A percentile compares a stretch with the other conserved stretches of the same genome.
Evolutionary conservation across 768 basidiomycete genomes (phyloP).

Genomic region (Coprinellus micaceus): DNA sequence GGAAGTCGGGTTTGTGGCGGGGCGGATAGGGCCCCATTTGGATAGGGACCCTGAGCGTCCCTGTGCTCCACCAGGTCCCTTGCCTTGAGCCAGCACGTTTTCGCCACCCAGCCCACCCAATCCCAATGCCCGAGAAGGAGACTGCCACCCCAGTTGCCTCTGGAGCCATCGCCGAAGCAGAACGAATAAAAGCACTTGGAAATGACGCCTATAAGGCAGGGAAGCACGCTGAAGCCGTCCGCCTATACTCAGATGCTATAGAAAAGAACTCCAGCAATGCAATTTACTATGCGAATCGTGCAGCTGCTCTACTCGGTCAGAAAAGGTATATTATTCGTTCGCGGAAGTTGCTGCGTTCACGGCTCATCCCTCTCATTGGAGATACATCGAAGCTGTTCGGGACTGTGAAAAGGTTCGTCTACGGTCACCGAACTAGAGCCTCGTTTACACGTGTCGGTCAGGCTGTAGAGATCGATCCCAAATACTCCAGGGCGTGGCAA

Average conservation of each 20-base stretch:
- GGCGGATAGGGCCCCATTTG: too few species aligned
- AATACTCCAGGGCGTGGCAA: constrained; percentile 5
- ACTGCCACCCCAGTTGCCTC: too few species aligned
- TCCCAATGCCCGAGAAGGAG: not conserved
- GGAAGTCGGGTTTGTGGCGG: too few species aligned
- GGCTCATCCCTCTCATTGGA: too few species aligned
- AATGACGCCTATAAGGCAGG: not conserved
- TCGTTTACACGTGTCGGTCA: not conserved
- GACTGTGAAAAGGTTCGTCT: constrained; percentile 8
- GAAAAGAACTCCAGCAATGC: constrained; percentile 5
- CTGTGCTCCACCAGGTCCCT: not conserved
- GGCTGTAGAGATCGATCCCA: constrained; percentile 4
- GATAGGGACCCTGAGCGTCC: too few species aligned
- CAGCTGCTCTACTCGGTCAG: constrained; percentile 1
- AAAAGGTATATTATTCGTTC: constrained; percentile 1
- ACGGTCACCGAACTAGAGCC: not conserved
- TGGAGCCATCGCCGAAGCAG: not conserved
- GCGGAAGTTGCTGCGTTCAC: too few species aligned
- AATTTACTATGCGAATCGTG: constrained; percentile 3
- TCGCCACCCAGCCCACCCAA: not conserved
- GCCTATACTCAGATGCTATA: constrained; percentile 5
- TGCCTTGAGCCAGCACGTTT: not conserved
- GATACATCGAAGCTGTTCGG: not conserved
- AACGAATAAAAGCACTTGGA: constrained; percentile 1
- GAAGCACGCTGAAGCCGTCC: not conserved